Conservation (phyloP, 164 flowering plant genomes). For the Echeveria elegans region DNA sequence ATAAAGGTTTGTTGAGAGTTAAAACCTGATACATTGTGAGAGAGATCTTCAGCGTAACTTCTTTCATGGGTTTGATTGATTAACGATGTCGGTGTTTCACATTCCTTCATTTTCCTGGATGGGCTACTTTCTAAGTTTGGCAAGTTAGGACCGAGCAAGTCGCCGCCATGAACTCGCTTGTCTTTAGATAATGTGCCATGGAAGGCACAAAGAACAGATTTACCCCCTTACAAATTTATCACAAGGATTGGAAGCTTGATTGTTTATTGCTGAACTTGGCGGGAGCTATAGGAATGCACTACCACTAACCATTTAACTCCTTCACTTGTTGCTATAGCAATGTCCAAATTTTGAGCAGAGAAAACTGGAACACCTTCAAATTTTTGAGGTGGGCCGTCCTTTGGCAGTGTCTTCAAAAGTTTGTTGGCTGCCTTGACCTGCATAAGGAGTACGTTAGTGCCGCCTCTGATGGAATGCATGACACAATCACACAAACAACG, state of each 20-base stretch:
- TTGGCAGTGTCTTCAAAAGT: constrained; percentile 52
- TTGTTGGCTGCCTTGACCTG: constrained; percentile 89
- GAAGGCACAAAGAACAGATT: constrained; percentile 9
- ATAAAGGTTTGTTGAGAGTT: background rate
- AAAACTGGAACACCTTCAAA: constrained; percentile 93
- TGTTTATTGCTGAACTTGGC: background rate
- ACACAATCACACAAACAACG: background rate
- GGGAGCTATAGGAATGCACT: constrained; percentile 3
- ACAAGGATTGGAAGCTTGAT: background rate
- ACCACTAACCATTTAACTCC: constrained; percentile 76
- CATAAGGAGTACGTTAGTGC: constrained; percentile 11
- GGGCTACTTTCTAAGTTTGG: background rate
- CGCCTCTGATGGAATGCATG: background rate
- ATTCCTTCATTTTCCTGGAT: background rate
- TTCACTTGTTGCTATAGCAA: constrained; percentile 79
- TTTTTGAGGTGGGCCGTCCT: constrained; percentile 28
- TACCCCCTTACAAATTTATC: constrained; percentile 7
- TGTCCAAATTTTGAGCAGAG: constrained; percentile 83
- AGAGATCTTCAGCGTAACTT: background rate
- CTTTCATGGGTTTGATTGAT: background rate
- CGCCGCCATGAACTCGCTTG: constrained; percentile 8
- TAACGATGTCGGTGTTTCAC: no score
- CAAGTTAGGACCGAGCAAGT: background rate
- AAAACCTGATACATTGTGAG: constrained; percentile 3
- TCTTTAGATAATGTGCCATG: constrained; percentile 2